phyloP scores from a whole-genome alignment of 2,329 filamentous ascomycete species.

The Pestalotiopsis sp. region DNA sequence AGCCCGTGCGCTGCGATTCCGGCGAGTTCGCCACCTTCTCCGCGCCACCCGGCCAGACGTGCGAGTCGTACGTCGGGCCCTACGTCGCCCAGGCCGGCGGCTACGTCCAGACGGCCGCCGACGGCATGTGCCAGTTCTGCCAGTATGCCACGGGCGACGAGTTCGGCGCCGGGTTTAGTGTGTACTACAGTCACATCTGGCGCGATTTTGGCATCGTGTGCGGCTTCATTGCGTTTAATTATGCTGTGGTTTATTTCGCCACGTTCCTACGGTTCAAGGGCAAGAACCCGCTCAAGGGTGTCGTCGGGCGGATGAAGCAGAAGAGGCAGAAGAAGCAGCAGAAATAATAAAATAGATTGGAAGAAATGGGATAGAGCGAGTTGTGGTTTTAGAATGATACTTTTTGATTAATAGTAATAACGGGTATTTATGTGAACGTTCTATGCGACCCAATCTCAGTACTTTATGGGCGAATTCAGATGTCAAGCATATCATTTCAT shows the following conservation, averaged over 20 bases:
- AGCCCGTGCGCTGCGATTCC: conserved; percentile 58
- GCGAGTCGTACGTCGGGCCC: conserved; percentile 54
- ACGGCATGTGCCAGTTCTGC: conserved; percentile 66
- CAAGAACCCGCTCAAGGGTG: conserved; percentile 37
- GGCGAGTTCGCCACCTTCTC: conserved; percentile 69
- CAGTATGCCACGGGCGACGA: conserved; percentile 63
- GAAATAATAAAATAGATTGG: not conserved
- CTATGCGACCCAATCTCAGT: not conserved
- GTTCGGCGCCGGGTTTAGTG: conserved; percentile 61
- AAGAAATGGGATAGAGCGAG: not conserved
- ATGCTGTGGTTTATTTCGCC: conserved; percentile 38
- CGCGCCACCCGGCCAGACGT: conserved; percentile 56
- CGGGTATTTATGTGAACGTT: not conserved
- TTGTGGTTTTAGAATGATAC: not conserved
- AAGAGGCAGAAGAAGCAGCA: not conserved
- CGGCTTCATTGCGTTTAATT: conserved; percentile 68
- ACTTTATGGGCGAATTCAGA: not conserved
- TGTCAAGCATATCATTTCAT: no score
- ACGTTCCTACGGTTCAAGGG: conserved; percentile 43
- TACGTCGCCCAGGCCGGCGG: conserved; percentile 60
- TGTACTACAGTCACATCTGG: conserved; percentile 65
- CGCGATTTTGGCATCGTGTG: conserved; percentile 67
- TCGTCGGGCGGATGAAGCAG: conserved; percentile 29
- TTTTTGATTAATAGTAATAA: not conserved
- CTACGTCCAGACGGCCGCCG: conserved; percentile 58